A percentile compares a stretch with the other conserved stretches of the same genome.
These are phyloP conservation scores for Aspergillus bertholletiae DNA, from an alignment of 495 filamentous ascomycete species.

Conservation along the genomic window DNA sequence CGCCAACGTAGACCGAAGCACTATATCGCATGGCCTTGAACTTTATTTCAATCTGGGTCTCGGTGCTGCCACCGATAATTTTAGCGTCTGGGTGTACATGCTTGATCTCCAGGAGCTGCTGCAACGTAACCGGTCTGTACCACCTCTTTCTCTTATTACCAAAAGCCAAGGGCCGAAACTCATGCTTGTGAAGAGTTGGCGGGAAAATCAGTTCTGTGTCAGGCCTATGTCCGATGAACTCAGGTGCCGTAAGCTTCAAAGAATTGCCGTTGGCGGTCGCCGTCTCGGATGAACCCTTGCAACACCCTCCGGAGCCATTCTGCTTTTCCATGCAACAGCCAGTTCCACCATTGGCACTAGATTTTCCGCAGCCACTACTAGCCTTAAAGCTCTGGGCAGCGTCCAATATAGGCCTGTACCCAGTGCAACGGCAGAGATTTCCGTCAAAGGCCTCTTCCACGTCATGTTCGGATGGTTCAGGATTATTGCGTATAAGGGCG, in stretches of 20 bases:
- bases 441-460: constrained; percentile 79
- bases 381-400: constrained; percentile 64
- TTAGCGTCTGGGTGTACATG: constrained; percentile 80
- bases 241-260: constrained; percentile 26
- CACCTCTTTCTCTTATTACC: constrained; percentile 94
- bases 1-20: constrained; percentile 86
- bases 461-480: constrained; percentile 56
- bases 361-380: constrained; percentile 37
- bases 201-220: constrained; percentile 96
- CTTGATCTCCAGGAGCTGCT: constrained; percentile 91
- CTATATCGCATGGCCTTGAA: constrained; percentile 94
- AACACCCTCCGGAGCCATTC: constrained; percentile 36
- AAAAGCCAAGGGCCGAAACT: constrained; percentile 77
- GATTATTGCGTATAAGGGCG: constrained; percentile 54
- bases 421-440: constrained; percentile 93
- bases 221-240: constrained; percentile 89
- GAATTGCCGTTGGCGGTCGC: background rate
- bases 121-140: constrained; percentile 83
- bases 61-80: constrained; percentile 91
- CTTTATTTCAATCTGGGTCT: constrained; percentile 97
- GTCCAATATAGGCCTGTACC: constrained; percentile 91
- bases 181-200: constrained; percentile 73
- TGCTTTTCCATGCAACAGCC: constrained; percentile 55
- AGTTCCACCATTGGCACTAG: constrained; percentile 42
- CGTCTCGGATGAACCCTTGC: constrained; percentile 26